These are phyloP conservation scores for Boechera divaricarpa DNA, from an alignment of 345 rosid species.

Conservation along the genomic window DNA sequence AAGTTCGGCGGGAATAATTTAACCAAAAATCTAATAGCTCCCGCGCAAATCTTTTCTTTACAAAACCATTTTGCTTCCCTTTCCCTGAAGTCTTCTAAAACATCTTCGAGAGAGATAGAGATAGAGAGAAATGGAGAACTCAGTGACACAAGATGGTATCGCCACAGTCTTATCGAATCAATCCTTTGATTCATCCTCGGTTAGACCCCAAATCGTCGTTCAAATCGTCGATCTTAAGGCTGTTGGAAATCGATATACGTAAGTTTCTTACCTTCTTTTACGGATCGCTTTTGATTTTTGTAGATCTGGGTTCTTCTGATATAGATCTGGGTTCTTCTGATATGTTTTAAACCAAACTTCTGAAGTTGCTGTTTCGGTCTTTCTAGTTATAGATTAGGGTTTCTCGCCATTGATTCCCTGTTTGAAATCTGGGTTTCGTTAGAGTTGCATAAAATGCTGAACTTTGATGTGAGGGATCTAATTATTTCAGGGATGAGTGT, in stretches of 20 bases:
- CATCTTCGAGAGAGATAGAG: conserved; percentile 43
- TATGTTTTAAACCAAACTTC: background rate
- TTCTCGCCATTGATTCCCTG: background rate
- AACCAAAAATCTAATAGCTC: conserved; percentile 27
- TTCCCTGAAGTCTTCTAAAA: background rate
- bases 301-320: conserved; percentile 13
- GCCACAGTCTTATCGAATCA: conserved; percentile 56
- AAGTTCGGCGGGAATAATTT: conserved; percentile 33
- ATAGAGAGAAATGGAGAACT: conserved; percentile 54
- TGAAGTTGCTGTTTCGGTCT: background rate
- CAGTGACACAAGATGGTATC: conserved; percentile 66
- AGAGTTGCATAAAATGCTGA: background rate
- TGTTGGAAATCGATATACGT: conserved; percentile 83
- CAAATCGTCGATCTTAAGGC: conserved; percentile 86
- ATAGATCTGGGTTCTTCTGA: conserved; percentile 8
- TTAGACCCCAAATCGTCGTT: conserved; percentile 61
- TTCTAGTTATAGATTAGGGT: background rate
- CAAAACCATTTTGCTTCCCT: conserved; percentile 9
- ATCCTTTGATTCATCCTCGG: conserved; percentile 60
- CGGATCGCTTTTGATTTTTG: background rate
- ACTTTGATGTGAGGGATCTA: background rate
- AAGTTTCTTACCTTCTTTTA: conserved; percentile 3
- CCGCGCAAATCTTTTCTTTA: conserved; percentile 33
- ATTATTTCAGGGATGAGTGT: background rate
- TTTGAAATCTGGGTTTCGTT: conserved; percentile 17